Evolutionary conservation across 2,329 filamentous ascomycete species (phyloP).

Genomic region (Colletotrichum somersetense): DNA sequence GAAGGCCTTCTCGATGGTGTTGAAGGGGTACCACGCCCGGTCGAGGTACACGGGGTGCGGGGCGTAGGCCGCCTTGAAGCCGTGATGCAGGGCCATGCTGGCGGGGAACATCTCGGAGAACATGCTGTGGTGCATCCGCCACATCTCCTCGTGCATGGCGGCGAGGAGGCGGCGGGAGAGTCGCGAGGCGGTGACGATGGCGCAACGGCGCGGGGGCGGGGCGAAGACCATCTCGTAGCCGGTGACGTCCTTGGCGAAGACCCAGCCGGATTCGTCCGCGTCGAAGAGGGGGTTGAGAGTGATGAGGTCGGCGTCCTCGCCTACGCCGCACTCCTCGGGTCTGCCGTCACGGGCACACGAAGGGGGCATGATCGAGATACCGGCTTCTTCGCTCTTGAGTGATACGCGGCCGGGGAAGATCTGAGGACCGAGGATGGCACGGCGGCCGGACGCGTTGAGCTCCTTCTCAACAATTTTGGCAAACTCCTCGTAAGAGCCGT

Average conservation of each 20-base stretch:
- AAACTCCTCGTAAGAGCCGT: constrained; percentile 81
- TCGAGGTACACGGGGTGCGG: constrained; percentile 87
- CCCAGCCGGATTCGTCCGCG: constrained; percentile 77
- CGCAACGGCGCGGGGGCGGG: constrained; percentile 75
- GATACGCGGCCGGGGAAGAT: constrained; percentile 61
- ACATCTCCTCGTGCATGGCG: constrained; percentile 82
- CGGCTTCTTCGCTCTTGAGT: constrained; percentile 65
- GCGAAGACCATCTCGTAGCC: constrained; percentile 70
- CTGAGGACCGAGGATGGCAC: constrained; percentile 78
- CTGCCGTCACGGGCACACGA: constrained; percentile 67
- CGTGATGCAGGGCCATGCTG: constrained; percentile 78
- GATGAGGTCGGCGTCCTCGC: constrained; percentile 81
- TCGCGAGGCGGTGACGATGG: constrained; percentile 79
- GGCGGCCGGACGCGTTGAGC: constrained; percentile 62
- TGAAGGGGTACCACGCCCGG: constrained; percentile 76
- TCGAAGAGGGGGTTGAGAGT: constrained; percentile 84
- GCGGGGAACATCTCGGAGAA: constrained; percentile 86
- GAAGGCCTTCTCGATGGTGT: constrained; percentile 80
- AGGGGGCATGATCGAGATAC: constrained; percentile 65
- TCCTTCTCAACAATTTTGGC: constrained; percentile 73
- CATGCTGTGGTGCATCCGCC: constrained; percentile 76
- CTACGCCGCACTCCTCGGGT: constrained; percentile 70
- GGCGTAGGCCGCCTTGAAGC: constrained; percentile 82
- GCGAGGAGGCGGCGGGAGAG: constrained; percentile 74
- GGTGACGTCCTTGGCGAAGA: constrained; percentile 77